Percentiles rank a stretch among this genome's conserved stretches.
These are phyloP conservation scores for Populus simonii DNA, from an alignment of 345 rosid species.

Conservation along the genomic window DNA sequence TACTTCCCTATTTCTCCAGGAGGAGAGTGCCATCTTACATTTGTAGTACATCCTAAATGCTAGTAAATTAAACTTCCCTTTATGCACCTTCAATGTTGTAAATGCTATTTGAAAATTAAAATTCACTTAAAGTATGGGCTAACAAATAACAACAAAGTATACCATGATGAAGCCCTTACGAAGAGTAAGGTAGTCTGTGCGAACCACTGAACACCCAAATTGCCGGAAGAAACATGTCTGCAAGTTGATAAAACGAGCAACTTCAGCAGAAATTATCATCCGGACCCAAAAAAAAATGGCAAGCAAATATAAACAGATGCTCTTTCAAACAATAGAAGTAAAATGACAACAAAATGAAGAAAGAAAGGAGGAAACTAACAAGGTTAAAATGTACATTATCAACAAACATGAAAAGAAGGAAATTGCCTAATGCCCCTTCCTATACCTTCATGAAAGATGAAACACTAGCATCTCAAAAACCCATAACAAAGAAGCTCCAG, in stretches of 20 bases:
- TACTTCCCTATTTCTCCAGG: neutral
- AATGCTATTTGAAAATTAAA: neutral
- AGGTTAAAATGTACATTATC: neutral
- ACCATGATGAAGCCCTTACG: conserved; percentile 86
- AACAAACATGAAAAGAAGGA: neutral
- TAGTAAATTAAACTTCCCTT: neutral
- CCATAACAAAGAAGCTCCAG: neutral
- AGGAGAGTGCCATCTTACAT: neutral
- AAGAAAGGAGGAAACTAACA: neutral
- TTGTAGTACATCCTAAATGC: neutral
- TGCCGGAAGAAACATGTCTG: conserved; percentile 93
- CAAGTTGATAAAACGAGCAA: conserved; percentile 22
- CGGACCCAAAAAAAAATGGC: neutral
- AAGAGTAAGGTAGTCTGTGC: conserved; percentile 79
- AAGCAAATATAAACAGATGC: neutral
- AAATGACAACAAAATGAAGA: neutral
- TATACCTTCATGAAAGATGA: neutral
- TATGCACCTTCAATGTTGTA: neutral
- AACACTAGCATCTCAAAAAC: neutral
- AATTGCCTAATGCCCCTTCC: too few relatives aligned
- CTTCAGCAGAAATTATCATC: neutral
- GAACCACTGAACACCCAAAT: conserved; percentile 84
- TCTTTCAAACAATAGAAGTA: neutral
- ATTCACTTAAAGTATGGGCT: neutral
- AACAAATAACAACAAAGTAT: conserved; percentile 20